Evolutionary conservation across 805 yeast genomes (phyloP), one percentile per base, ranked within the genome.

Genomic region (Wickerhamomyces hampshirensis): DNA sequence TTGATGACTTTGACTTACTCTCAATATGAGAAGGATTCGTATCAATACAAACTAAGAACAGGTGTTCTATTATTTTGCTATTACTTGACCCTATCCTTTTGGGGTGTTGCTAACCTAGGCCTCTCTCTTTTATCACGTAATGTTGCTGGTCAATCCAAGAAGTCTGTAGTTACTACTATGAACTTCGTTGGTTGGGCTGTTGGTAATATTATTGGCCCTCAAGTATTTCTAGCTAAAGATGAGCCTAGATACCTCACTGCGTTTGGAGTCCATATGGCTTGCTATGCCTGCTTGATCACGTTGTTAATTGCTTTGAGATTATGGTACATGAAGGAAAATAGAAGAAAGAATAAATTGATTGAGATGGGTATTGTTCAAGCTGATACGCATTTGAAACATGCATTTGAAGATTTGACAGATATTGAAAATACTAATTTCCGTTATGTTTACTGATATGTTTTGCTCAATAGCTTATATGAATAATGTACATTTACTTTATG

Each of bases 81-180:
- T 19, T 47, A 44, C 38, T 34, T 68, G 31, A 60, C 72, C 16
- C 50, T 51, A 38, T 54, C 60, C 16, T 51, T 67, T 18, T 51
- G 57, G 15, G 68, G 65, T 10, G 55, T 65, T 4, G 50, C 63
- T 7, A 54, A 56, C 35, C 55, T 58, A 31, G 58, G 65, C 40
- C 50, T 58, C 8, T 38, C 6, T 55, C 66, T 4, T 44, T 56
- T 23, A 53, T 66, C 32, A 55, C 65, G 19, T 62, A 69, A 83
- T 55, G 68, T 79, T 29, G 78, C 88, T 2, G 93, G 93, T 6
- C 73, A 75, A 41, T 80, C 89, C n/a, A 84, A 84, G 58, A 77
- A 81, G 48, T 67, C 77, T 46, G 67, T 76, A 5, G 68, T 75
- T 18, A 73, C 75, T 37, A 79, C 80, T 6, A 55, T 77, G 15